Percentiles rank a stretch among this genome's conserved stretches.
Evolutionary conservation across 2,329 filamentous ascomycete genomes (phyloP).

Genomic region (Akanthomyces uredinophilus): DNA sequence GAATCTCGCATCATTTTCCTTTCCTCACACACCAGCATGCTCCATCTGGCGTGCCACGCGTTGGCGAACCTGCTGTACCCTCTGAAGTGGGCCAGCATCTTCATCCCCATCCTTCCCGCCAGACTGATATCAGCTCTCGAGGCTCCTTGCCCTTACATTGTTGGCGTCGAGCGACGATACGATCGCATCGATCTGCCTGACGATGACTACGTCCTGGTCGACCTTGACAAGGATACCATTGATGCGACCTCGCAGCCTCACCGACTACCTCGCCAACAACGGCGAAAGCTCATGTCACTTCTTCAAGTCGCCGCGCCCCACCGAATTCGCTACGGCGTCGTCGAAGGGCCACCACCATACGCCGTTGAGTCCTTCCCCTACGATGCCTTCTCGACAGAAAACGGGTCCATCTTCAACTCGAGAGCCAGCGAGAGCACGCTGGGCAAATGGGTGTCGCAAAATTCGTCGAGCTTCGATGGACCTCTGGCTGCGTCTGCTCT

Average conservation of each 20-base stretch:
- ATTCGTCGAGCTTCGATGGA: slow-evolving; percentile 80
- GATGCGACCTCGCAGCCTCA: slow-evolving; percentile 76
- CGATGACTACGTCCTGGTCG: slow-evolving; percentile 92
- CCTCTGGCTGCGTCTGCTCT: slow-evolving; percentile 41
- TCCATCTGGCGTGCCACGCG: slow-evolving; percentile 88
- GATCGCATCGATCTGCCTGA: slow-evolving; percentile 81
- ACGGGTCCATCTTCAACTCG: slow-evolving; percentile 70
- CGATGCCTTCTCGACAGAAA: slow-evolving; percentile 85
- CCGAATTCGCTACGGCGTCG: slow-evolving; percentile 78
- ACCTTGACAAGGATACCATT: slow-evolving; percentile 86
- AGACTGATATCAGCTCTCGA: slow-evolving; percentile 86
- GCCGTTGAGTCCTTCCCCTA: slow-evolving; percentile 89
- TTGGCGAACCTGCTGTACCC: slow-evolving; percentile 82
- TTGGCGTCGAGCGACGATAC: slow-evolving; percentile 90
- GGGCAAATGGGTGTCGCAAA: slow-evolving; percentile 81
- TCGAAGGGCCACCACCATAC: slow-evolving; percentile 85
- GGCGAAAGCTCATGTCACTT: slow-evolving; percentile 81
- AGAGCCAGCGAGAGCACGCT: slow-evolving; percentile 66
- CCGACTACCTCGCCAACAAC: slow-evolving; percentile 78
- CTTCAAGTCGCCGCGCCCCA: slow-evolving; percentile 88
- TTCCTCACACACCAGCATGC: slow-evolving; percentile 93
- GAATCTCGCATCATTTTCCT: slow-evolving; percentile 95
- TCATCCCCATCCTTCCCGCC: slow-evolving; percentile 86
- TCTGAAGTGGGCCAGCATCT: slow-evolving; percentile 87
- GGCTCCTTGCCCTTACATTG: slow-evolving; percentile 93